Evolutionary conservation across 164 flowering plant species (phyloP), one percentile per base, ranked within the genome.

Genomic region (Brasenia schreberi): DNA sequence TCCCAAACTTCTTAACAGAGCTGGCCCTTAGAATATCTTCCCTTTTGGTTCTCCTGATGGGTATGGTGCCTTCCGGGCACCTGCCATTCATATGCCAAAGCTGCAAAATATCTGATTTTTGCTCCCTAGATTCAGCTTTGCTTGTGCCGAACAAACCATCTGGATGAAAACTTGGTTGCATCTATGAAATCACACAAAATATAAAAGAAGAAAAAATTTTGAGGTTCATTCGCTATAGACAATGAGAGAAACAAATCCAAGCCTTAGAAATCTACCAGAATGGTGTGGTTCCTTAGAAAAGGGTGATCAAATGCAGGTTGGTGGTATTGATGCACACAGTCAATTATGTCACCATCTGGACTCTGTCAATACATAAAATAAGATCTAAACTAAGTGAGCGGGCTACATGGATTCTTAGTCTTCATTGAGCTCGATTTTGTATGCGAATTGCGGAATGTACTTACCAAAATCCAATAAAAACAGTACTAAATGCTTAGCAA

Each of bases 271-370:
- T 61, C 59, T 45, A 90, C 96, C 98, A 86, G 96, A 74, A 93
- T 83, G 53, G 83, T 90, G 77, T 93, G 98, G 78, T 87, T 85
- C 73, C 82, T 90, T 69, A 90, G 96, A 69, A 75, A 85, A 43
- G 98, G 98, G 60, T 93, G 98, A 76, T 93, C 98, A 77, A 90
- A 89, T 18, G 98, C 98, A 7, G 95, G 92, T 72, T 93, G 98
- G 58, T 90, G 86, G 68, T 87, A 70, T 44, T 81, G 73, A 68
- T 77, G 92, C 16, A 93, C 83, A 71, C 98, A 93, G 73, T 93
- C 98, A 43, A 93, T 93, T n/a, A 77, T 74, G 79, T 93, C 98
- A 11, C 98, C 98, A 82, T 92, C 98, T 64, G 96, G 88, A 74
- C 98, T 90, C 98, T 92, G 98, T 7, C 11, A 60, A 7, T 6